Evolutionary conservation across 805 yeast species (phyloP).

Genomic region (Candida glaebosa): DNA sequence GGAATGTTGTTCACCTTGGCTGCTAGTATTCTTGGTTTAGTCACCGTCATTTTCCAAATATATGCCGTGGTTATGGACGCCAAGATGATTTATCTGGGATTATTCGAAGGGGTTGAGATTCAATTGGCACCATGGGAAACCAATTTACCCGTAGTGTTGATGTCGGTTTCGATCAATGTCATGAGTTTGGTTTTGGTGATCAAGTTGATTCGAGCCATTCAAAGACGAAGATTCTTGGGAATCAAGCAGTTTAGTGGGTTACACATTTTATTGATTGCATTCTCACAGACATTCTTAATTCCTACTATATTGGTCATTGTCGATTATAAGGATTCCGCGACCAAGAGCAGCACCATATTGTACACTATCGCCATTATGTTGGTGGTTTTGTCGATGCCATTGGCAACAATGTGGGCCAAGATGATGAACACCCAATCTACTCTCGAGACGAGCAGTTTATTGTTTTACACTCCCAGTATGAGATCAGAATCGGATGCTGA

Average conservation of each 20-base stretch:
- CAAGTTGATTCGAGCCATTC: conserved; percentile 69
- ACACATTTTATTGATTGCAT: conserved; percentile 78
- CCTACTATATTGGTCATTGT: conserved; percentile 70
- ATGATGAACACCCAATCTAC: conserved; percentile 48
- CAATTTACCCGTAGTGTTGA: conserved; percentile 55
- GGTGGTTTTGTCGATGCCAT: conserved; percentile 70
- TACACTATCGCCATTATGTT: conserved; percentile 55
- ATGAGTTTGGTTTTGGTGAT: conserved; percentile 56
- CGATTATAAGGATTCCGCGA: conserved; percentile 18
- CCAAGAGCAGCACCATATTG: conserved; percentile 21
- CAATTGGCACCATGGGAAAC: conserved; percentile 26
- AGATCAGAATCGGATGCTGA: conserved; percentile 2
- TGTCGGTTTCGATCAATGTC: conserved; percentile 64
- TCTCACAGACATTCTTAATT: conserved; percentile 73
- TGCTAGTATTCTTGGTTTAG: conserved; percentile 45
- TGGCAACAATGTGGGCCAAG: conserved; percentile 87
- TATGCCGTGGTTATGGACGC: conserved; percentile 47
- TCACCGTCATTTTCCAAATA: conserved; percentile 59
- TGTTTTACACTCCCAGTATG: conserved; percentile 4
- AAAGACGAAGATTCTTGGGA: conserved; percentile 73
- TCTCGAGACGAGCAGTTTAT: conserved; percentile 3
- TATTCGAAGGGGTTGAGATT: conserved; percentile 1
- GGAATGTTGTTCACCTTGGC: conserved; percentile 37
- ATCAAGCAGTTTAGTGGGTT: conserved; percentile 77
- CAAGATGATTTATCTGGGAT: conserved; percentile 22